A percentile compares a stretch with the other conserved stretches of the same genome.
Evolutionary conservation across 371 early-diverging fungal species (phyloP).

Genomic region (Mucor indicus): DNA sequence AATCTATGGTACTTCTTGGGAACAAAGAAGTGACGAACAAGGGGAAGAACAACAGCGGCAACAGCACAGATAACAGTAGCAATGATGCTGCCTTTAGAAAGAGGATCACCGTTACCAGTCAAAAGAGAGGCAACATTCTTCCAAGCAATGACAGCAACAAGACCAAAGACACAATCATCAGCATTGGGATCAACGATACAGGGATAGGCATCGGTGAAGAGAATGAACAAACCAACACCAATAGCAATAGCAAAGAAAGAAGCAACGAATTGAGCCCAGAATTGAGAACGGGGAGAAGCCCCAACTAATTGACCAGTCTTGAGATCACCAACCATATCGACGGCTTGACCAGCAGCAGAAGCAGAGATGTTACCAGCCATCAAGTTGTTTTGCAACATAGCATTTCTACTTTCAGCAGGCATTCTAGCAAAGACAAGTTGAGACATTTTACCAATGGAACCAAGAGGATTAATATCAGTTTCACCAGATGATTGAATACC

Average conservation of each 20-base stretch:
- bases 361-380: constrained; percentile 62
- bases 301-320: constrained; percentile 62
- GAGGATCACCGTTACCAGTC: constrained; percentile 46
- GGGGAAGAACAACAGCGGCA: constrained; percentile 44
- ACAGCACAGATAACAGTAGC: constrained; percentile 48
- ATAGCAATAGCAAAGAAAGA: constrained; percentile 58
- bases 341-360: constrained; percentile 59
- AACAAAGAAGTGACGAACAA: constrained; percentile 51
- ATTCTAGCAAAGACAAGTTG: constrained; percentile 62
- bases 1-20: constrained; percentile 52
- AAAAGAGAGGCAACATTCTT: constrained; percentile 53
- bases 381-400: constrained; percentile 53
- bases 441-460: constrained; percentile 60
- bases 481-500: constrained; percentile 68
- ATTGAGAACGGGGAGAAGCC: constrained; percentile 62
- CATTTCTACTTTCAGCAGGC: constrained; percentile 35
- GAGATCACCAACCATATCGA: constrained; percentile 67
- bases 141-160: constrained; percentile 70
- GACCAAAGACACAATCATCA: constrained; percentile 49
- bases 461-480: constrained; percentile 68
- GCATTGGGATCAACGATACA: constrained; percentile 41
- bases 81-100: constrained; percentile 44
- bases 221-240: constrained; percentile 56
- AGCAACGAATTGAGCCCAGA: constrained; percentile 62
- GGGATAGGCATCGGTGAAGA: constrained; percentile 62